Percentiles rank a stretch among this genome's conserved stretches.
Evolutionary conservation across 495 filamentous ascomycete genomes (phyloP).

Genomic region (Penicillium ucsense): DNA sequence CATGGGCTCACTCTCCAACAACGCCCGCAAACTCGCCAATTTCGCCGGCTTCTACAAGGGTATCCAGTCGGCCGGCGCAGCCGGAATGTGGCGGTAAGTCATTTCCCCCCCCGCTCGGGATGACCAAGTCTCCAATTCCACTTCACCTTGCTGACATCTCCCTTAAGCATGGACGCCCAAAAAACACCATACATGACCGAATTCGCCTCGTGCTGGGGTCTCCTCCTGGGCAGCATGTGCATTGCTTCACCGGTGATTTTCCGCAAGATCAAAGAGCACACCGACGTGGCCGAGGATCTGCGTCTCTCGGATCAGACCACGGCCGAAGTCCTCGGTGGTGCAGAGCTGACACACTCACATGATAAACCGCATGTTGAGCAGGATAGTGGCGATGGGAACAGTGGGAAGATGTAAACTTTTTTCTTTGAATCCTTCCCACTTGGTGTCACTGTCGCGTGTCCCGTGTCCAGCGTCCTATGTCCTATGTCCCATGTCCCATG

Average conservation of each 20-base stretch:
- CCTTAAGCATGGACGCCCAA: constrained; percentile 47
- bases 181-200: constrained; percentile 54
- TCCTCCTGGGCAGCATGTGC: constrained; percentile 61
- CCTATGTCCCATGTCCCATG: no score
- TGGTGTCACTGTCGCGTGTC: no score
- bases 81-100: constrained; percentile 67
- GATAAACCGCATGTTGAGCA: neutral
- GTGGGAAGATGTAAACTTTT: no score
- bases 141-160: constrained; percentile 5
- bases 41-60: constrained; percentile 94
- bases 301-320: constrained; percentile 72
- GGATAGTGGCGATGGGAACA: neutral
- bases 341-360: neutral
- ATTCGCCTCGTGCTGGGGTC: constrained; percentile 58
- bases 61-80: constrained; percentile 89
- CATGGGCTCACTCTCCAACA: constrained; percentile 90
- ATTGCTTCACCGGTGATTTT: constrained; percentile 73
- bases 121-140: neutral
- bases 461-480: no score
- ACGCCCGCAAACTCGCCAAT: constrained; percentile 83
- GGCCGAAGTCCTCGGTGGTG: constrained; percentile 23
- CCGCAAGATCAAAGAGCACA: constrained; percentile 65
- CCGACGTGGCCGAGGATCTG: constrained; percentile 65
- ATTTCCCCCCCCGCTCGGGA: neutral
- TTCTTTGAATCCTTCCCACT: no score